phyloP scores from a whole-genome alignment of 2,329 filamentous ascomycete species.

The Fusarium caatingaense region DNA sequence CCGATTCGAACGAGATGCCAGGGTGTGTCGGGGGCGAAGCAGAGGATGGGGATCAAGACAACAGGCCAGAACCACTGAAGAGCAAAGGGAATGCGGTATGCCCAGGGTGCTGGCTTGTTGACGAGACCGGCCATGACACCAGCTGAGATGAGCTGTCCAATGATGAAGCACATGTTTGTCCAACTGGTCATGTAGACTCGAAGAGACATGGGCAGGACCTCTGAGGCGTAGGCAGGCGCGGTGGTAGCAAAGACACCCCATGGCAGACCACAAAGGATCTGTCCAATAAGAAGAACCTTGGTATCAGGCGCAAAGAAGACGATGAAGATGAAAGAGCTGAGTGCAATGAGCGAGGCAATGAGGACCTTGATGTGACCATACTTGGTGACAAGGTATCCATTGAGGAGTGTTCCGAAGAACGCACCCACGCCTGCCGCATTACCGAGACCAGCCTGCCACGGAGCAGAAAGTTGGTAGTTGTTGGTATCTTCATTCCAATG shows the following conservation, averaged over 20 bases:
- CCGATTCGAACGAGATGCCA: slow-evolving; percentile 56
- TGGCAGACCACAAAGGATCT: slow-evolving; percentile 60
- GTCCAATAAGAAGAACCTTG: slow-evolving; percentile 54
- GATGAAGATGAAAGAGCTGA: slow-evolving; percentile 59
- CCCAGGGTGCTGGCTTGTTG: slow-evolving; percentile 53
- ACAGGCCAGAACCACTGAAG: slow-evolving; percentile 63
- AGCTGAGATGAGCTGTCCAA: slow-evolving; percentile 59
- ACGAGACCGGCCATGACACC: slow-evolving; percentile 45
- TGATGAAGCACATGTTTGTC: slow-evolving; percentile 60
- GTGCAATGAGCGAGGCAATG: slow-evolving; percentile 53
- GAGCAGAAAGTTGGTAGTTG: slow-evolving; percentile 55
- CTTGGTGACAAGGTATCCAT: slow-evolving; percentile 58
- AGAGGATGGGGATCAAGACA: slow-evolving; percentile 53
- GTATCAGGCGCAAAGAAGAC: slow-evolving; percentile 58
- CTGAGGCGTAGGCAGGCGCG: slow-evolving; percentile 60
- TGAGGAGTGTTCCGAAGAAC: slow-evolving; percentile 61
- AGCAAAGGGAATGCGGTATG: slow-evolving; percentile 60
- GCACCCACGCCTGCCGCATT: slow-evolving; percentile 59
- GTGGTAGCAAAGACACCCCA: slow-evolving; percentile 60
- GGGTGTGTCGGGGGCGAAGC: slow-evolving; percentile 61
- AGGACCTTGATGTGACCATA: slow-evolving; percentile 59
- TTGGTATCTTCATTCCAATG: slow-evolving; percentile 42
- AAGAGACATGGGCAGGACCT: slow-evolving; percentile 54
- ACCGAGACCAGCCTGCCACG: slow-evolving; percentile 63
- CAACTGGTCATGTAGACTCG: slow-evolving; percentile 59